Conservation (phyloP, 78 protist species). For the Cavenderia fasciculata region DNA sequence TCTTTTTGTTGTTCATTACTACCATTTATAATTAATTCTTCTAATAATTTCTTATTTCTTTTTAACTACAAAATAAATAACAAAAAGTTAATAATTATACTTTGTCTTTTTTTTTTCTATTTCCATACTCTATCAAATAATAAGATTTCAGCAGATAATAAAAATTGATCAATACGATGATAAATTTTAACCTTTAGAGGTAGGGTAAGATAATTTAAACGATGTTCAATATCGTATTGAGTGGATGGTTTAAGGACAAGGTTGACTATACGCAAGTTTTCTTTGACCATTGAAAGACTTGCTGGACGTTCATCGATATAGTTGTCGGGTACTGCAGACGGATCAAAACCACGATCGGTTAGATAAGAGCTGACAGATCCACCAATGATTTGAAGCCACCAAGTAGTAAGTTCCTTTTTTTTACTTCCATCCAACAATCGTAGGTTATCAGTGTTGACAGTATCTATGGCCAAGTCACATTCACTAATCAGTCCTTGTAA, state of each 20-base stretch:
- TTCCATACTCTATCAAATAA: conserved; percentile 5
- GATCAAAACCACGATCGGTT: conserved; percentile 12
- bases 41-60: too few species aligned
- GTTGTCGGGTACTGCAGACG: conserved; percentile 21
- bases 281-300: conserved; percentile 36
- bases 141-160: conserved; percentile 30
- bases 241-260: conserved; percentile 21
- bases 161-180: conserved; percentile 41
- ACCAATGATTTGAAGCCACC: conserved; percentile 52
- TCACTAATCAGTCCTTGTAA: conserved; percentile 2
- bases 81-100: too few species aligned
- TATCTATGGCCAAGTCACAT: conserved; percentile 38
- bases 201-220: conserved; percentile 17
- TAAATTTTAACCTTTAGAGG: conserved; percentile 55
- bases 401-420: conserved; percentile 34
- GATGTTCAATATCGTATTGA: conserved; percentile 6
- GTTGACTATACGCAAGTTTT: conserved; percentile 59
- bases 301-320: conserved; percentile 57
- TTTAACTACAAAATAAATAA: too few species aligned
- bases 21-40: too few species aligned
- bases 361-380: conserved; percentile 15
- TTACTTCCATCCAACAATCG: conserved; percentile 20
- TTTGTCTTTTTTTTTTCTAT: too few species aligned
- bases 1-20: too few species aligned
- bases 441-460: not conserved